Percentiles rank a stretch among this genome's conserved stretches.
phyloP scores from a whole-genome alignment of 176 grass and related monocot species.

The Otatea glauca region DNA sequence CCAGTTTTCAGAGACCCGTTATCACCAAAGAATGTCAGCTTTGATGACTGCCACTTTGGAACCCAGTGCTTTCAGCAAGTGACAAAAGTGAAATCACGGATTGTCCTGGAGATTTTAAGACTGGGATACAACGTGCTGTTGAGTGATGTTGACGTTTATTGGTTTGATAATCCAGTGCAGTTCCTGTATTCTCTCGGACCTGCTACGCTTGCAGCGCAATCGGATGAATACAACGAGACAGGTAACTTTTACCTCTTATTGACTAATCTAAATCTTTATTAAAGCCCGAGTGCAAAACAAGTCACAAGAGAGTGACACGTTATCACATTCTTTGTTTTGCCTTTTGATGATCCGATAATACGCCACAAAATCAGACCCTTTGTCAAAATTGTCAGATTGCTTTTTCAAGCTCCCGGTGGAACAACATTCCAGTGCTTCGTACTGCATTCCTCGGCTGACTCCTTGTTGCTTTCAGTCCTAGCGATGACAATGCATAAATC shows the following conservation, averaged over 20 bases:
- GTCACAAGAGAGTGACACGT: too few species aligned
- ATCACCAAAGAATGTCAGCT: slow-evolving; percentile 70
- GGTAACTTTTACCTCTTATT: slow-evolving; percentile 40
- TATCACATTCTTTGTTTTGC: too few species aligned
- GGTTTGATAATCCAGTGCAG: slow-evolving; percentile 77
- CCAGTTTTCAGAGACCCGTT: slow-evolving; percentile 74
- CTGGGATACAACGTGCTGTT: slow-evolving; percentile 83
- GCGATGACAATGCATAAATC: too few species aligned
- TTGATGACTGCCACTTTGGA: slow-evolving; percentile 86
- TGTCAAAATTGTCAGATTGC: too few species aligned
- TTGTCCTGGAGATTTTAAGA: slow-evolving; percentile 81
- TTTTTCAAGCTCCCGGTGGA: too few species aligned
- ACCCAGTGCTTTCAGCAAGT: slow-evolving; percentile 86
- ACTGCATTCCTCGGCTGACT: too few species aligned
- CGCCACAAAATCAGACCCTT: too few species aligned
- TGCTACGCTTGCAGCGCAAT: slow-evolving; percentile 68
- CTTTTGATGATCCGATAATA: too few species aligned
- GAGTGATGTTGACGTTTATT: slow-evolving; percentile 92
- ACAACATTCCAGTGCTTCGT: too few species aligned
- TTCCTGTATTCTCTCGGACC: slow-evolving; percentile 71
- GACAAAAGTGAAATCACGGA: slow-evolving; percentile 89
- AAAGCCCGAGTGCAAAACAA: too few species aligned
- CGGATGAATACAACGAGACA: slow-evolving; percentile 87
- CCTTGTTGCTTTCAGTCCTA: too few species aligned
- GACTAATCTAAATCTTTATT: too few species aligned